Base-by-base conservation (phyloP, 2,329 filamentous ascomycete genomes). In the Claviceps monticola region DNA sequence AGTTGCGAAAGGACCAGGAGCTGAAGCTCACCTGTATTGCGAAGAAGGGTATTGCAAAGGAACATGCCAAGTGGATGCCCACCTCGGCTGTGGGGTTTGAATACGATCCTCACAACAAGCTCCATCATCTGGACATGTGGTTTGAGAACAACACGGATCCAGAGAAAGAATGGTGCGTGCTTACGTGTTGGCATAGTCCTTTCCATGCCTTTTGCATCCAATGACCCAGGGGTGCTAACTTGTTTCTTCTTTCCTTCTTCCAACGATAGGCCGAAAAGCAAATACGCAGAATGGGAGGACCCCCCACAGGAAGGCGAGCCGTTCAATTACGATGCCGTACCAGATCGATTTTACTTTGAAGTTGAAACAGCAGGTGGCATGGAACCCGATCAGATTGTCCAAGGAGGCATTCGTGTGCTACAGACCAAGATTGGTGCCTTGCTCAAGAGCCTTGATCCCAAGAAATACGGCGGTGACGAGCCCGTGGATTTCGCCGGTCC, bases 11-110 rank as follows among this genome's bases (percentile, higher is more conserved):
- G 63, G 88, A 86, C 2, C 93, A 98, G 70, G 89, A 95, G 68
- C 72, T 98, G 55, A 84, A 88, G 66, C 80, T 98, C 63, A 86
- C 80, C 55, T 97, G 91, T 65, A 86, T 96, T 58, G 93, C 91
- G 49, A 96, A 95, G 76, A 97, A 97, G 76, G 93, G 93, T 1
- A 97, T 97, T 57, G 90, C 91, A 39, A 98, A 98, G 74, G 93
- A 98, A 68, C 93, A 98, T 69, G 88, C 93, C 9, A 98, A 98
- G 69, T 98, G 93, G 93, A 86, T 88, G 62, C 90, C 93, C 2
- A 91, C 87, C 38, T 79, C 89, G 42, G 93, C 93, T 3, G 83
- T 98, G 42, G 90, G 88, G 23, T 98, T 98, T 65, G 93, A 98
- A 69, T 98, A 98, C 68, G 93, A 98, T 66, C 93, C 93, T 55